Percentiles rank a stretch among this genome's conserved stretches.
Conservation (phyloP, 257 asterid species). For the Scutellaria barbata region DNA sequence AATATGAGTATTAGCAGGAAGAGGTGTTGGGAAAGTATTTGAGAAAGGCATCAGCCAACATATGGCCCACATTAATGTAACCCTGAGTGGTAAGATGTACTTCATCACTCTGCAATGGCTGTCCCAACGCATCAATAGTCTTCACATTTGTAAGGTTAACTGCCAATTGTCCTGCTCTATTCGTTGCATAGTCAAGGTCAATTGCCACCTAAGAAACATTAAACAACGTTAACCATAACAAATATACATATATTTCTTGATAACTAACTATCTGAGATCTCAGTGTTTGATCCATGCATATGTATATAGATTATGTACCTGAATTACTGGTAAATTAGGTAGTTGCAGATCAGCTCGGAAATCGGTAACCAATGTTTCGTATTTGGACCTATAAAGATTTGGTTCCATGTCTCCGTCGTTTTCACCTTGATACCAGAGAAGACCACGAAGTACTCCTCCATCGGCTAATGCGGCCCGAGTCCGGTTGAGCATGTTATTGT, state of each 20-base stretch:
- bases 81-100: not conserved
- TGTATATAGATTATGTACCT: not conserved
- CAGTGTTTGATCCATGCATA: too few species aligned
- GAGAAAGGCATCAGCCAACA: not conserved
- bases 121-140: not conserved
- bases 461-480: not conserved
- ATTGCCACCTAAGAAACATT: not conserved
- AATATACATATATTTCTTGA: too few species aligned
- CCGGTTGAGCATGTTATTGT: not conserved
- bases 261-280: too few species aligned
- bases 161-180: not conserved
- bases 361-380: not conserved
- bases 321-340: slow-evolving; percentile 2
- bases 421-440: not conserved
- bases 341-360: not conserved
- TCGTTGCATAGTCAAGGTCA: not conserved
- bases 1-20: too few species aligned
- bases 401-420: not conserved
- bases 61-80: not conserved
- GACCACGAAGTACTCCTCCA: not conserved
- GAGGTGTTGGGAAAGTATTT: not conserved
- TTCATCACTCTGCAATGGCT: not conserved
- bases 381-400: not conserved
- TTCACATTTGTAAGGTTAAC: not conserved
- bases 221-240: too few species aligned